phyloP scores from a whole-genome alignment of 2,329 filamentous ascomycete species.

The Aspergillus niger region DNA sequence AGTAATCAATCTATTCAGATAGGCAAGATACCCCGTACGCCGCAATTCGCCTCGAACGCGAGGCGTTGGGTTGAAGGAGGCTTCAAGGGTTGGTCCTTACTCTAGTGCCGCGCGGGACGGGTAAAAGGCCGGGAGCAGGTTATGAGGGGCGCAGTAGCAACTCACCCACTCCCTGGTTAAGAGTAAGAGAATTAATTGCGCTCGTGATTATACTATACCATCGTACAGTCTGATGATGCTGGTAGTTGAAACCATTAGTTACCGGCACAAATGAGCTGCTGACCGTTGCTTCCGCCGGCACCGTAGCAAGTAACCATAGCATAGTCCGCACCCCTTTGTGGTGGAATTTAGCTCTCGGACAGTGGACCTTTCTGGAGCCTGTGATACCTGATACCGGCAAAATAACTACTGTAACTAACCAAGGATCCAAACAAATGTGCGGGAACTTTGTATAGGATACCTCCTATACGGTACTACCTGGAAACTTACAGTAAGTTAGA shows the following conservation, averaged over 20 bases:
- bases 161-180: too few species aligned
- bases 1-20: not conserved
- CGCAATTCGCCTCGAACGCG: not conserved
- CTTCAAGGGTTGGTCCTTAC: not conserved
- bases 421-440: too few species aligned
- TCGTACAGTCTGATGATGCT: too few species aligned
- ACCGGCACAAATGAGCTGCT: not conserved
- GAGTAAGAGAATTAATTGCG: not conserved
- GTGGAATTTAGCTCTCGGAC: not conserved
- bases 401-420: too few species aligned
- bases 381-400: too few species aligned
- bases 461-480: not conserved
- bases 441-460: too few species aligned
- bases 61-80: conserved; percentile 7
- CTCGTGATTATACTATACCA: not conserved
- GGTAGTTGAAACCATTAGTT: not conserved
- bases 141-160: too few species aligned
- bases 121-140: not conserved
- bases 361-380: not conserved
- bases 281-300: not conserved
- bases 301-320: not conserved
- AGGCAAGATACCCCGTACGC: not conserved
- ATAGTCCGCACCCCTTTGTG: not conserved
- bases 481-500: not conserved
- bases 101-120: not conserved